Percentiles rank a stretch among this genome's conserved stretches.
phyloP scores from a whole-genome alignment of 257 asterid genomes.

The Penstemon eatonii region DNA sequence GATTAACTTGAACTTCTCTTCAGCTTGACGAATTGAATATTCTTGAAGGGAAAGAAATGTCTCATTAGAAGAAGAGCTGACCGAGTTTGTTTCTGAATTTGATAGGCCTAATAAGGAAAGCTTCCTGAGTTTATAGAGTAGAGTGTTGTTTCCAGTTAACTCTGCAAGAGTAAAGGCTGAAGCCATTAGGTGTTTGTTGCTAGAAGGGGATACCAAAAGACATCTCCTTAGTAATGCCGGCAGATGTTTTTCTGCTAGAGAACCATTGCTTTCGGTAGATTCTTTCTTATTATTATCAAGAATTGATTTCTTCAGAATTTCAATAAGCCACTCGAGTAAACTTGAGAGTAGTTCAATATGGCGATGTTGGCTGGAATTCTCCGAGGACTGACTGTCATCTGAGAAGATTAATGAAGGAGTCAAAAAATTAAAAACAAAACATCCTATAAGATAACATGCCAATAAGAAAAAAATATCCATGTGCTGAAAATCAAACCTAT shows the following conservation, averaged over 20 bases:
- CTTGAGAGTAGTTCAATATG: conserved; percentile 39
- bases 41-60: conserved; percentile 46
- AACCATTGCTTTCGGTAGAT: conserved; percentile 38
- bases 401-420: conserved; percentile 28
- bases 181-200: conserved; percentile 42
- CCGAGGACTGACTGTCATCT: conserved; percentile 43
- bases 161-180: conserved; percentile 56
- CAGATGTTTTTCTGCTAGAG: conserved; percentile 33
- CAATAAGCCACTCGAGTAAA: conserved; percentile 58
- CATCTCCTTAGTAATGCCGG: conserved; percentile 61
- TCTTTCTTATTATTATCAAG: conserved; percentile 28
- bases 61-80: conserved; percentile 10
- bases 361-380: conserved; percentile 29
- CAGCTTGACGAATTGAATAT: conserved; percentile 47
- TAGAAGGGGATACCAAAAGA: conserved; percentile 46
- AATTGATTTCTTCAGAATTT: conserved; percentile 40
- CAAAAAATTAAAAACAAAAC: not conserved
- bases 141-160: conserved; percentile 43
- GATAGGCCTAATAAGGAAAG: conserved; percentile 36
- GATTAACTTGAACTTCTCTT: conserved; percentile 46
- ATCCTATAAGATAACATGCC: not conserved
- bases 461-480: too few relatives aligned
- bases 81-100: conserved; percentile 29
- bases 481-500: too few relatives aligned
- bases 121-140: conserved; percentile 61